phyloP scores from a whole-genome alignment of 768 basidiomycete species.

The Naganishia antarctica region DNA sequence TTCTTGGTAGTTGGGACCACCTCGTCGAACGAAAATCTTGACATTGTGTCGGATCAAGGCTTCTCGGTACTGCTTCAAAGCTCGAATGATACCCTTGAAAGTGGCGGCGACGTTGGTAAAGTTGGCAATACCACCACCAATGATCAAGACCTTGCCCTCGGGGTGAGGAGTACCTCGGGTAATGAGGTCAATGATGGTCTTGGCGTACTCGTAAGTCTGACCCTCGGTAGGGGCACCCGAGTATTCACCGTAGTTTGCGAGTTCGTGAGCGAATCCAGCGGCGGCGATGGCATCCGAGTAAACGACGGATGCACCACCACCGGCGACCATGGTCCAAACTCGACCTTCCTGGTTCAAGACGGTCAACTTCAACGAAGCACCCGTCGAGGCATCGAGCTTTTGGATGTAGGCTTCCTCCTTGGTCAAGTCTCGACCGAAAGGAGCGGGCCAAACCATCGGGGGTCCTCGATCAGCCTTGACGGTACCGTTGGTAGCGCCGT shows the following conservation, averaged over 20 bases:
- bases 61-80: constrained; percentile 85
- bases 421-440: constrained; percentile 94
- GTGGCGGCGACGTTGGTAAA: constrained; percentile 99
- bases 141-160: constrained; percentile 96
- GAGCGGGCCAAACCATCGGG: constrained; percentile 79
- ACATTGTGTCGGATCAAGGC: constrained; percentile 77
- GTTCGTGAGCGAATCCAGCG: constrained; percentile 91
- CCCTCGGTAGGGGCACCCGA: constrained; percentile 96
- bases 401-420: constrained; percentile 99
- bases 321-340: constrained; percentile 99
- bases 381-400: constrained; percentile 92
- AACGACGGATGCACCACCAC: constrained; percentile 58
- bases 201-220: constrained; percentile 98
- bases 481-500: constrained; percentile 52
- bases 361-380: constrained; percentile 95
- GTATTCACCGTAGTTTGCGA: constrained; percentile 99
- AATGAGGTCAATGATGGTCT: constrained; percentile 94
- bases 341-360: constrained; percentile 91
- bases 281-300: constrained; percentile 71
- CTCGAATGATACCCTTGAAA: constrained; percentile 99
- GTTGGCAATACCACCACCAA: constrained; percentile 99
- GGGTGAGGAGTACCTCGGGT: constrained; percentile 74
- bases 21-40: constrained; percentile 94
- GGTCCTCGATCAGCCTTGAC: constrained; percentile 85
- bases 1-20: constrained; percentile 99